Conservation (phyloP, 805 yeast species). For the Cyberlindnera americana region DNA sequence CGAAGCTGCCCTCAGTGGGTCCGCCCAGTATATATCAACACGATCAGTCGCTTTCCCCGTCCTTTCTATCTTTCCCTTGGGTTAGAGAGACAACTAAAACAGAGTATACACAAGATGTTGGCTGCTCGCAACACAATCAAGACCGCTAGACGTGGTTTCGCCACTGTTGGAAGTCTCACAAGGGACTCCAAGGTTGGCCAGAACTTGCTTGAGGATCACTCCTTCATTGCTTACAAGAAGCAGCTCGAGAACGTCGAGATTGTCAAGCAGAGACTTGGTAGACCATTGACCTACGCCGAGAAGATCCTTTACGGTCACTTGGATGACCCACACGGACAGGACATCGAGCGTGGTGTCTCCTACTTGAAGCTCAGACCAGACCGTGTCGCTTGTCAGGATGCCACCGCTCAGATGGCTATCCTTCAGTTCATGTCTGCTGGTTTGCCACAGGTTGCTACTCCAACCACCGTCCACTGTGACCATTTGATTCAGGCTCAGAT, state of each 20-base stretch:
- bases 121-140: conserved; percentile 21
- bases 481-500: conserved; percentile 96
- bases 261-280: conserved; percentile 73
- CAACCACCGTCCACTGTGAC: conserved; percentile 96
- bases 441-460: conserved; percentile 81
- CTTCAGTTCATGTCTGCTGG: conserved; percentile 98
- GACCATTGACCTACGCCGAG: conserved; percentile 95
- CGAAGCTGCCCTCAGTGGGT: neutral
- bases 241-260: conserved; percentile 84
- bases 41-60: neutral
- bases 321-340: conserved; percentile 87
- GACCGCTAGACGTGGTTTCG: conserved; percentile 34
- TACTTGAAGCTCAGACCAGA: conserved; percentile 94
- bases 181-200: conserved; percentile 74
- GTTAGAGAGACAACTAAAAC: neutral
- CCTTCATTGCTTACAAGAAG: conserved; percentile 88
- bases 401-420: conserved; percentile 97
- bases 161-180: conserved; percentile 40
- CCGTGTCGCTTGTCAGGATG: conserved; percentile 99
- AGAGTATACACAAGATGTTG: conserved; percentile 12
- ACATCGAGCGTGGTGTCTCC: conserved; percentile 79
- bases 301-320: conserved; percentile 93
- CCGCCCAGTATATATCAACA: conserved; percentile 12
- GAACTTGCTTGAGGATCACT: conserved; percentile 77
- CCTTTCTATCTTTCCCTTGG: too few relatives aligned